Percentiles rank a stretch among this genome's conserved stretches.
These are phyloP conservation scores for Fusarium sp. DNA, from an alignment of 2,329 filamentous ascomycete species.

Conservation along the genomic window DNA sequence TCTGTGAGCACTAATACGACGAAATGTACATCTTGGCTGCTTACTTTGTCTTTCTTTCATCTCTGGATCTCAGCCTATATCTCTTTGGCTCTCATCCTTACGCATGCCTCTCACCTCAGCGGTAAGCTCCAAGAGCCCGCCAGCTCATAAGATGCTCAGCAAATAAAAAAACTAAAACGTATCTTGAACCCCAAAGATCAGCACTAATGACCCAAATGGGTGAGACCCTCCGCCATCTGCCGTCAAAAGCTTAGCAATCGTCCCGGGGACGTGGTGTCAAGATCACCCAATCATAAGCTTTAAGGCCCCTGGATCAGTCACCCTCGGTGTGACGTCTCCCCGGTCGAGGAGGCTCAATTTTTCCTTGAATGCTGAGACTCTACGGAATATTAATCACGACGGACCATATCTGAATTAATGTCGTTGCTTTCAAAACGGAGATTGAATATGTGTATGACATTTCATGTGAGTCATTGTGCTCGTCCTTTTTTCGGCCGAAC, in stretches of 20 bases:
- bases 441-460: not conserved
- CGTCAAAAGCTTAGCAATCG: constrained; percentile 33
- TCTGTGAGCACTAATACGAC: constrained; percentile 26
- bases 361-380: not conserved
- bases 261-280: constrained; percentile 4
- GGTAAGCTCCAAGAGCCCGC: not conserved
- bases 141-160: not conserved
- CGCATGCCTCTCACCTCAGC: constrained; percentile 16
- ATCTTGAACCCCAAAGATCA: constrained; percentile 14
- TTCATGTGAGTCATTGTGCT: constrained; percentile 2
- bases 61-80: not conserved
- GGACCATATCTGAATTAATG: not conserved
- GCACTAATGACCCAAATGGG: constrained; percentile 20
- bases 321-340: constrained; percentile 29
- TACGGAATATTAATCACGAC: not conserved
- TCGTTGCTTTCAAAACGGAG: not conserved
- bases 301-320: constrained; percentile 32
- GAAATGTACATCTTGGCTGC: not conserved
- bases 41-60: not conserved
- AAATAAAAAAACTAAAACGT: not conserved
- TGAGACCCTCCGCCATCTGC: not conserved
- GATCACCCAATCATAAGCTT: constrained; percentile 23
- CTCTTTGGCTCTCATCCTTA: not conserved
- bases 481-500: not conserved
- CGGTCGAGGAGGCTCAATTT: constrained; percentile 15